Conservation (phyloP, 306 rosid genomes). For the Quercus alba region DNA sequence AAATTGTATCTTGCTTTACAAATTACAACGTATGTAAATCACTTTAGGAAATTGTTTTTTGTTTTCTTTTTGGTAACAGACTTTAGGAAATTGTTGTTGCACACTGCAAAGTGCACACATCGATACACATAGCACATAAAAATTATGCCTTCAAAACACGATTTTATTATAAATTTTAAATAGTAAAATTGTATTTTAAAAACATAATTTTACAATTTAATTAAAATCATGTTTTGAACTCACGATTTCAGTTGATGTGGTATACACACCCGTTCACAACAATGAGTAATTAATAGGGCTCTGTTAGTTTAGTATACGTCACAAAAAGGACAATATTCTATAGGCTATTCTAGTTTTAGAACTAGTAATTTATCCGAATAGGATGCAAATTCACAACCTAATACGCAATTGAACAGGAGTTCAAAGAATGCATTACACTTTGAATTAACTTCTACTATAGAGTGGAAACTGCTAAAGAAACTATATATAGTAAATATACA, state of each 20-base stretch:
- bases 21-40: too few relatives aligned
- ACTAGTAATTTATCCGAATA: constrained; percentile 6
- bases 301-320: not conserved
- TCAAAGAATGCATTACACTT: constrained; percentile 37
- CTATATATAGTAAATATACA: not conserved
- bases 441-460: constrained; percentile 12
- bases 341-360: not conserved
- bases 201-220: too few relatives aligned
- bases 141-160: too few relatives aligned
- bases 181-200: too few relatives aligned
- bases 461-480: constrained; percentile 10
- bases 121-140: too few relatives aligned
- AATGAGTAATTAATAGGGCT: not conserved
- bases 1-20: too few relatives aligned
- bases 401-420: not conserved
- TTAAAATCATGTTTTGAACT: too few relatives aligned
- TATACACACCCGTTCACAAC: accelerated
- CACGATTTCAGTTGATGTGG: accelerated
- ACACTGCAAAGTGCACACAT: too few relatives aligned
- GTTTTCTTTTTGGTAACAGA: too few relatives aligned
- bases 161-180: too few relatives aligned
- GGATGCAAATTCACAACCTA: constrained; percentile 18
- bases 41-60: too few relatives aligned
- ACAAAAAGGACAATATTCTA: not conserved
- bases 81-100: too few relatives aligned